Evolutionary conservation across 2,329 filamentous ascomycete genomes (phyloP), one percentile per base, ranked within the genome.

Genomic region (Paramyrothecium sp.): DNA sequence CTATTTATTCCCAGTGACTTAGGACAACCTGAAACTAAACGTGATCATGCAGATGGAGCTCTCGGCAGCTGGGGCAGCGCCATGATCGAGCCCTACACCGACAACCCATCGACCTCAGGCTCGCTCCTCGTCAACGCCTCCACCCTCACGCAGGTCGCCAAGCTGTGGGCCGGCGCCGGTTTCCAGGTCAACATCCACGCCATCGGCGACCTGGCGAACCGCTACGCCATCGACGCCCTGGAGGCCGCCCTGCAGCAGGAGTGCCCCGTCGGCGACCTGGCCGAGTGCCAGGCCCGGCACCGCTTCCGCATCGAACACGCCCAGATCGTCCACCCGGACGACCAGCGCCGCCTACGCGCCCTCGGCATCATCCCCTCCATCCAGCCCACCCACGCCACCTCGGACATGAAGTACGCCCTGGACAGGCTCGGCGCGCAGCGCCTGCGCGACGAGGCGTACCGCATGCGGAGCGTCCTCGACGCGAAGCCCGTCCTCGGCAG

Each of bases 131-230:
- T 89, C 55, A 88, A 89, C 66, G 80, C 82, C n/a, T 82, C 81
- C 0, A 78, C 81, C 3, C 75, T 90, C 54, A 79, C 78, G 1
- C 67, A 74, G 7, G 73, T 89, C 11, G 77, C 86, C 3, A 73
- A 71, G 12, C 70, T 81, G 26, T 91, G 88, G 88, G 81, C 86
- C 17, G 71, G 71, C 2, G 78, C 77, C 38, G 85, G 84, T 13
- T 90, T 81, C 64, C 88, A 90, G 67, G 86, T 90, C 56, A 89
- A 88, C 65, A 88, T 90, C 58, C 88, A 90, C 69, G 88, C 87
- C 51, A 90, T 90, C 57, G 88, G 88, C 10, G 88, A 91, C 69
- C 76, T 84, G 4, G 88, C 88, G 17, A 89, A 89, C 67, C 81
- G 87, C 23, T 76, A 84, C 33, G 85, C 86, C 56, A 73, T 90